Conservation (phyloP, 2,329 filamentous ascomycete species). For the Colletotrichum orbiculare region DNA sequence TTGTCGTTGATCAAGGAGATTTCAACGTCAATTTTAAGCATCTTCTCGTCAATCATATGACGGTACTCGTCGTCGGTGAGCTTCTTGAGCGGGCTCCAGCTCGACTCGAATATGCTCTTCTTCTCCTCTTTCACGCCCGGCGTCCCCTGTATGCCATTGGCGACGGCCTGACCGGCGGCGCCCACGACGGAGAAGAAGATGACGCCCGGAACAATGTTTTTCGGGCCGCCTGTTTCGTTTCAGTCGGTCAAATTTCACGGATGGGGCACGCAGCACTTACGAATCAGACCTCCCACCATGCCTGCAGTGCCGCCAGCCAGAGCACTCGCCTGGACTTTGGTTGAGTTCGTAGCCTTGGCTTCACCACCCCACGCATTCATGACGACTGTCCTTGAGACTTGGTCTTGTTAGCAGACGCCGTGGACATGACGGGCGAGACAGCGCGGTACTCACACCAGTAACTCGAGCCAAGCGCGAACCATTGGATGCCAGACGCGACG, state of each 20-base stretch:
- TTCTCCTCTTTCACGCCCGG: constrained; percentile 42
- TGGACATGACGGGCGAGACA: neutral
- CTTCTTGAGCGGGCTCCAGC: constrained; percentile 77
- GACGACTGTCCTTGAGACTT: constrained; percentile 61
- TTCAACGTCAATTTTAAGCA: constrained; percentile 78
- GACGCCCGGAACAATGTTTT: constrained; percentile 63
- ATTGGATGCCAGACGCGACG: constrained; percentile 79
- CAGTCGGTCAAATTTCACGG: constrained; percentile 26
- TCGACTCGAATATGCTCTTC: constrained; percentile 65
- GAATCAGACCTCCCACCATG: constrained; percentile 65
- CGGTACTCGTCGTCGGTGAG: constrained; percentile 80
- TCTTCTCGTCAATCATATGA: constrained; percentile 75
- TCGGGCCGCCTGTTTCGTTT: constrained; percentile 57
- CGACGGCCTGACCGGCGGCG: constrained; percentile 52
- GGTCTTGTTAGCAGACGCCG: constrained; percentile 24
- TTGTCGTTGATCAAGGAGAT: constrained; percentile 83
- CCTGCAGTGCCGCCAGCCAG: constrained; percentile 78
- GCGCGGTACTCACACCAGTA: constrained; percentile 73
- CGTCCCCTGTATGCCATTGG: constrained; percentile 44
- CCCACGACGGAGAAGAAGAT: constrained; percentile 59
- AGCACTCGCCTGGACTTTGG: constrained; percentile 75
- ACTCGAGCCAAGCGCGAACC: constrained; percentile 80
- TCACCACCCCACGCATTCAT: constrained; percentile 61
- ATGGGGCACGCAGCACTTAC: constrained; percentile 51
- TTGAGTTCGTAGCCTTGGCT: constrained; percentile 62